Conservation (phyloP, 495 filamentous ascomycete genomes). For the Neurospora cerealis region DNA sequence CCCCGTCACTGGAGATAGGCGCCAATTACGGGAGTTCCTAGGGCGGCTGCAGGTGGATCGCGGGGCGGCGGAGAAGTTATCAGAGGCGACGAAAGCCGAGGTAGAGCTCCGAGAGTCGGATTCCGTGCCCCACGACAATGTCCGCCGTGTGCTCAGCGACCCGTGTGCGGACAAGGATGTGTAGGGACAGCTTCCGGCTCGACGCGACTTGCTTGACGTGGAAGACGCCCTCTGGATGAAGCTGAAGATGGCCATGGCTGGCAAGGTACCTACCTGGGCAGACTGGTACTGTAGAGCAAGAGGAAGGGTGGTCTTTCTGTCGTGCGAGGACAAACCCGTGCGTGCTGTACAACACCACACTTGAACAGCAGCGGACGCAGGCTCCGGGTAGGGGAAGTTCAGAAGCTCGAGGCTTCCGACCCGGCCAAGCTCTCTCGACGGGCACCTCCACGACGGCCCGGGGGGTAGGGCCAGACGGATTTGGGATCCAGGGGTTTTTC, state of each 20-base stretch:
- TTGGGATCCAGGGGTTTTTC: neutral
- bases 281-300: neutral
- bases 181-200: neutral
- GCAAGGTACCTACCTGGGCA: neutral
- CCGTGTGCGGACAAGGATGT: neutral
- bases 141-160: neutral
- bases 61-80: conserved; percentile 1
- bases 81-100: neutral
- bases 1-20: neutral
- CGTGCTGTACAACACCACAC: neutral
- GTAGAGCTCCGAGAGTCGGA: neutral
- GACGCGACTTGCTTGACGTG: neutral
- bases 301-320: neutral
- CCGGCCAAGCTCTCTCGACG: neutral
- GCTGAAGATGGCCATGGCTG: neutral
- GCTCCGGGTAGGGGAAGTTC: neutral
- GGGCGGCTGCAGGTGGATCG: conserved; percentile 3
- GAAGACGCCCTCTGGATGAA: neutral
- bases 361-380: neutral
- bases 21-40: neutral
- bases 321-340: neutral
- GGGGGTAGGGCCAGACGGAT: neutral
- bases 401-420: neutral
- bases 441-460: neutral
- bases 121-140: neutral